These are phyloP conservation scores for Calonectria pauciramosa DNA, from an alignment of 2,329 filamentous ascomycete species.

Conservation along the genomic window DNA sequence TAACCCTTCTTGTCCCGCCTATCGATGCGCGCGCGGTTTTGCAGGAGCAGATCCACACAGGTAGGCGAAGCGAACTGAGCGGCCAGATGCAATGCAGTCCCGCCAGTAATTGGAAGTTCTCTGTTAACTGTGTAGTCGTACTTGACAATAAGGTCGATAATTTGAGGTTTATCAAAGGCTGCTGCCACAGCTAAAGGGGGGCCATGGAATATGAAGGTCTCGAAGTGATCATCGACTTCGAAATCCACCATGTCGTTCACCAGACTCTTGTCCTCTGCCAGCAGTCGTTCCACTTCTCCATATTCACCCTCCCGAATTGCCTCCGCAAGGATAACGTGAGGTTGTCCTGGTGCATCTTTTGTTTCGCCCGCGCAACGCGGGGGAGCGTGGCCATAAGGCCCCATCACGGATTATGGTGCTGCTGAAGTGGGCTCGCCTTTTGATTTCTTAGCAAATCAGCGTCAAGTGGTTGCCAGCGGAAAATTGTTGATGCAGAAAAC, in stretches of 20 bases:
- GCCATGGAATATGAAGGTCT: neutral
- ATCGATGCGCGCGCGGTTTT: neutral
- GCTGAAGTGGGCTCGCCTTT: neutral
- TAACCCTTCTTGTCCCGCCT: neutral
- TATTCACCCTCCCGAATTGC: neutral
- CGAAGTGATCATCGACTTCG: neutral
- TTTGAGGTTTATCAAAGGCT: neutral
- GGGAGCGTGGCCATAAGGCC: neutral
- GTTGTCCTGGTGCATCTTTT: neutral
- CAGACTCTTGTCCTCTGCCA: neutral
- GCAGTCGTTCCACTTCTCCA: neutral
- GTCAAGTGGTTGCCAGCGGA: neutral
- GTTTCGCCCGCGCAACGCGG: neutral
- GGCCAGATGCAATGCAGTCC: neutral
- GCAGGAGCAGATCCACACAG: neutral
- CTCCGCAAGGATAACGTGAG: neutral
- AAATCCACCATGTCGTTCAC: neutral
- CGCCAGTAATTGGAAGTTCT: neutral
- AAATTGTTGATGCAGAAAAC: neutral
- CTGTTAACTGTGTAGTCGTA: neutral
- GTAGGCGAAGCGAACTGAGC: neutral
- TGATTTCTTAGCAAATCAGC: neutral
- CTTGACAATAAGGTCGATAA: neutral
- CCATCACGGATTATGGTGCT: neutral
- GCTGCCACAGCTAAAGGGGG: neutral